A percentile compares a stretch with the other conserved stretches of the same genome.
Evolutionary conservation across 2,329 filamentous ascomycete genomes (phyloP).

Genomic region (Colletotrichum scovillei): DNA sequence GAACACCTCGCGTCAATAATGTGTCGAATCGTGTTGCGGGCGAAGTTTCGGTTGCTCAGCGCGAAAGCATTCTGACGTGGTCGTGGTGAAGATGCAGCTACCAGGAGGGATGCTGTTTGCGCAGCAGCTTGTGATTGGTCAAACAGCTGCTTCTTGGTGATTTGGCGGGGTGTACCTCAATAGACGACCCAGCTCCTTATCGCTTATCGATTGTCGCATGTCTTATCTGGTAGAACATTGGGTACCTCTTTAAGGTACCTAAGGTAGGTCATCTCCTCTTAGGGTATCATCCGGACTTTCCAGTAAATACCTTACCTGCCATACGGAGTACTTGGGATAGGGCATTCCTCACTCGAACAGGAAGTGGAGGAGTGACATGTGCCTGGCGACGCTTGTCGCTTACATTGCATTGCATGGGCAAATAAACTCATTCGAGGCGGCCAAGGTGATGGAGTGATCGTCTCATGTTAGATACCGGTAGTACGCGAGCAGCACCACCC

Average conservation of each 20-base stretch:
- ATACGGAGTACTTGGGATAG: too few species aligned
- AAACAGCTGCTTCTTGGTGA: not conserved
- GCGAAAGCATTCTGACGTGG: slow-evolving; percentile 11
- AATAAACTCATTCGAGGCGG: not conserved
- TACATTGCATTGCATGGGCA: not conserved
- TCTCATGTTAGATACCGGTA: slow-evolving; percentile 5
- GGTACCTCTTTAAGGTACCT: not conserved
- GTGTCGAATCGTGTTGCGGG: not conserved
- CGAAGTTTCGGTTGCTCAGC: slow-evolving; percentile 11
- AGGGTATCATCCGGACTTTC: not conserved
- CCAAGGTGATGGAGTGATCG: slow-evolving; percentile 14
- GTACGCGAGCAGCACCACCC: slow-evolving; percentile 7
- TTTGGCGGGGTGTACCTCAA: slow-evolving; percentile 31
- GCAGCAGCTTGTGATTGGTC: slow-evolving; percentile 31
- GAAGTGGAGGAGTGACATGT: not conserved
- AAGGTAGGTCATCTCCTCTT: not conserved
- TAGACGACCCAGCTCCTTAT: not conserved
- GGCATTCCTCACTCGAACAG: not conserved
- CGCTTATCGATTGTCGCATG: not conserved
- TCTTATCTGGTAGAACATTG: not conserved
- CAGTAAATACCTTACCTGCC: too few species aligned
- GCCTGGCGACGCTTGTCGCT: not conserved
- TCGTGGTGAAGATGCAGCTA: slow-evolving; percentile 21
- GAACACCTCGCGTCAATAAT: slow-evolving; percentile 8
- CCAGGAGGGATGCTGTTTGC: slow-evolving; percentile 33